Evolutionary conservation across 2,329 filamentous ascomycete genomes (phyloP), one percentile per base, ranked within the genome.

Genomic region (Penicillium sp.): DNA sequence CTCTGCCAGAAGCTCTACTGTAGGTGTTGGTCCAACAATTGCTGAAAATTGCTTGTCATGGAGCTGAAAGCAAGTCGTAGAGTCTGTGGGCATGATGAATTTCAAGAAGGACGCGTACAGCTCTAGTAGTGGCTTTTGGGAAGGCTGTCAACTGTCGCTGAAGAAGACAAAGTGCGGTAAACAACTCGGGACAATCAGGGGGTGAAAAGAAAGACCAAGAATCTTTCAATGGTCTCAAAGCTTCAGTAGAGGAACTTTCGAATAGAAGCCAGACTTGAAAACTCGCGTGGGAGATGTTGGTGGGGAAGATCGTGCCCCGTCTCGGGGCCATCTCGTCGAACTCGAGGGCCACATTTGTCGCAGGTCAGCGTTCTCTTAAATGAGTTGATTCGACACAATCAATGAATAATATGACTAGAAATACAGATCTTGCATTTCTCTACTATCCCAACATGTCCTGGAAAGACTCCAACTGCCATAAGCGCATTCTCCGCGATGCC

Each of bases 401-500:
- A 13, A 24, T 40, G 19, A 6, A n/a, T 5, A 28, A n/a, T 3
- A 2, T 5, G 37, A 11, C 11, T 23, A 21, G 8, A 14, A 40
- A 14, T 40, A 5, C 8, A 24, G 19, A 19, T 13, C 34, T 37
- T 37, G 9, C 11, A 24, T 3, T 6, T 23, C 7, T 40, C 26
- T 3, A 19, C 5, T 4, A 43, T 18, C 23, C n/a, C 14, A 72
- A 87, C 37, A 62, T 62, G 59, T 52, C 57, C 14, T 62, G 59
- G 59, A 57, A 61, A 54, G 51, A 61, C 33, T 24, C 37, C 5
- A 64, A 64, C 48, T 23, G 39, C 18, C 57, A 65, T 29, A 45
- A 34, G 67, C 67, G 74, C 63, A 85, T 86, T 58, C 78, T 86
- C 55, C 76, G 81, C 59, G 77, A 78, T 19, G 83, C 83, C n/a